A percentile compares a stretch with the other conserved stretches of the same genome.
Conservation (phyloP, 306 rosid genomes). For the Rosa lucieae region DNA sequence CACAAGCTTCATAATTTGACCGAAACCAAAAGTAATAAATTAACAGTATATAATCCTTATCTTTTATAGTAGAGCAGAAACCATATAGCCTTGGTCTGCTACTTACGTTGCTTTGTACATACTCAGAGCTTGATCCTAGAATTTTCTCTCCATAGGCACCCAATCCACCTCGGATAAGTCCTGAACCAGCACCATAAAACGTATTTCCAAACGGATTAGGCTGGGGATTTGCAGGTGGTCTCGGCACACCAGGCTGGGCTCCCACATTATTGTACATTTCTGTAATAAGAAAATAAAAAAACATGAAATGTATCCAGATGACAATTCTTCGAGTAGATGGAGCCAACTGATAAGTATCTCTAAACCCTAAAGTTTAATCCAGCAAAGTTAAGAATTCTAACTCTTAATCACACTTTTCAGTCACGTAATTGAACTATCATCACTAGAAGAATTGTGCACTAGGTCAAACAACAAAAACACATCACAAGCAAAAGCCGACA, state of each 20-base stretch:
- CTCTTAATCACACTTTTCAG: too few relatives aligned
- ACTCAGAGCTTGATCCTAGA: conserved; percentile 92
- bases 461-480: too few relatives aligned
- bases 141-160: conserved; percentile 97
- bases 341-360: too few relatives aligned
- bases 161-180: conserved; percentile 89
- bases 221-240: conserved; percentile 50
- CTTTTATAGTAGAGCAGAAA: neutral
- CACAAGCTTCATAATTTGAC: neutral
- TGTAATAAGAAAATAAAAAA: conserved; percentile 4
- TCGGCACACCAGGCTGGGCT: conserved; percentile 55
- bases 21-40: neutral
- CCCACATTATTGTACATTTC: conserved; percentile 73
- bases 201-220: conserved; percentile 89
- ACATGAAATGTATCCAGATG: neutral
- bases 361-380: neutral
- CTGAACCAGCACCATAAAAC: conserved; percentile 91
- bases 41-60: neutral
- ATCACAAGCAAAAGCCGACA: too few relatives aligned
- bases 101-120: conserved; percentile 98
- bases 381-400: too few relatives aligned
- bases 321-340: too few relatives aligned
- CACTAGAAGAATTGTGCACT: too few relatives aligned
- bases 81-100: neutral
- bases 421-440: neutral